Evolutionary conservation across 148 eudicot species (phyloP), one percentile per base, ranked within the genome.

Genomic region (Persicaria maculosa): DNA sequence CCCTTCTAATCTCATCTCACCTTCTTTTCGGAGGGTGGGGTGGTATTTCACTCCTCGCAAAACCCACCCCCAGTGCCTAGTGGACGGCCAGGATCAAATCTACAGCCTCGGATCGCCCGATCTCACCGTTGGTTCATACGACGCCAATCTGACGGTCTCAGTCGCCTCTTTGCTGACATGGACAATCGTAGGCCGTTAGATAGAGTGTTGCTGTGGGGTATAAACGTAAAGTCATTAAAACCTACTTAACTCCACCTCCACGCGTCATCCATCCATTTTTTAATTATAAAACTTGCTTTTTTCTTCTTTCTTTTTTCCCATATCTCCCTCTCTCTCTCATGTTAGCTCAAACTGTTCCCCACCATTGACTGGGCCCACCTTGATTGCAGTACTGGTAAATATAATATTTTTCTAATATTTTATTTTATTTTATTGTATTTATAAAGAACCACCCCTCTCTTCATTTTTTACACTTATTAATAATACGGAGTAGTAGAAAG

Each of bases 61-160:
- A 81, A 81, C 89, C 84, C 84, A 79, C 81, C 70, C 80, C 75
- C 75, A 50, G 55, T 4, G 77, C 80, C 83, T 75, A 74, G 78
- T 84, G 81, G 87, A 90, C 70, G 89, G 93, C 58, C 64, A 54
- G 61, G 93, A 90, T 92, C 77, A 19, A 55, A 52, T 55, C 20
- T 73, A 75, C 58, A 53, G 50, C 77, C 74, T 65, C 73, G 55
- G 57, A 50, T 79, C 36, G 65, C 47, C 19, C 4, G 58, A 85
- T 90, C 91, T 73, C 2, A 47, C 92, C 94, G 50, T 80, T 20
- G 31, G n/a, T 74, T 74, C 25, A 2, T 47, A 14, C 43, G 40
- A 46, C 46, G 6, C 11, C 6, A 45, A 65, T 71, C 73, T 36
- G 40, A 71, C 73, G 73, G 54, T 15, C 17, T 7, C 15, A 45